Evolutionary conservation across 371 early-diverging fungal genomes (phyloP).

Genomic region (Mortierella sp.): DNA sequence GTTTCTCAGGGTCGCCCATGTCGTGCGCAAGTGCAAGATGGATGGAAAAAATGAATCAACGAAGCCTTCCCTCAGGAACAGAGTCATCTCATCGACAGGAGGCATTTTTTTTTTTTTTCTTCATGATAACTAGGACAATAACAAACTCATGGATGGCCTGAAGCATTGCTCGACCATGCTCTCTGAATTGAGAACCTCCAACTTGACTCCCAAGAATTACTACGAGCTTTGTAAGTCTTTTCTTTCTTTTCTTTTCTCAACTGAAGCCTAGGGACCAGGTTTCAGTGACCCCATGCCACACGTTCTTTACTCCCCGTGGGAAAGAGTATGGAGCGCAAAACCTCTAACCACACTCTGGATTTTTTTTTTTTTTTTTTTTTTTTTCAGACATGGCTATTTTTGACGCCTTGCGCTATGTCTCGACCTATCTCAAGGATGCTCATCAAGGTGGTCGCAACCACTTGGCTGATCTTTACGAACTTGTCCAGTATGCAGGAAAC

Average conservation of each 20-base stretch:
- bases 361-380: constrained; percentile 10
- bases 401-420: constrained; percentile 91
- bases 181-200: constrained; percentile 91
- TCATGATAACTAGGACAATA: constrained; percentile 70
- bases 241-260: not conserved
- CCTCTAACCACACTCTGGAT: too few species aligned
- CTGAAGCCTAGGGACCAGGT: too few species aligned
- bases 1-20: constrained; percentile 6
- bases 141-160: constrained; percentile 93
- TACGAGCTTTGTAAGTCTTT: constrained; percentile 91
- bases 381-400: constrained; percentile 92
- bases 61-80: too few species aligned
- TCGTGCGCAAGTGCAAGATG: not conserved
- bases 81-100: not conserved
- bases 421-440: constrained; percentile 86
- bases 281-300: too few species aligned
- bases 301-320: too few species aligned
- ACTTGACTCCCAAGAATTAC: constrained; percentile 94
- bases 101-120: not conserved
- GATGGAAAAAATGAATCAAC: too few species aligned
- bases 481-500: constrained; percentile 97
- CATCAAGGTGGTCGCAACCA: constrained; percentile 88
- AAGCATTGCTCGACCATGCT: constrained; percentile 97
- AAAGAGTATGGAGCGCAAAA: too few species aligned
- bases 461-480: constrained; percentile 94